These are phyloP conservation scores for Mortierella alpina DNA, from an alignment of 192 early-diverging fungal species.

Conservation along the genomic window DNA sequence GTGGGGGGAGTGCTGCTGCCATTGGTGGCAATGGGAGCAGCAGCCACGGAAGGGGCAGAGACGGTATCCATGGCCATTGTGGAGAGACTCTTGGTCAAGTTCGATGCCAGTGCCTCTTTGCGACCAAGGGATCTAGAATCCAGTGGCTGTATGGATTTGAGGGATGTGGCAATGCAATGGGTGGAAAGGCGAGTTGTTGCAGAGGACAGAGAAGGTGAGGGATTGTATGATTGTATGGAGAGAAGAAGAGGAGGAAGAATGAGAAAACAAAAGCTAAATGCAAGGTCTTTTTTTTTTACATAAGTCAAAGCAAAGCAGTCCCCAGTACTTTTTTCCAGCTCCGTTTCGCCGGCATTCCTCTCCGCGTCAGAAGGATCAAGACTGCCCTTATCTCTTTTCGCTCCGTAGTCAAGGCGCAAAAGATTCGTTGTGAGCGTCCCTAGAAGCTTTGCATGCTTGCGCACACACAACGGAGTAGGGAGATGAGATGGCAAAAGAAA, in stretches of 20 bases:
- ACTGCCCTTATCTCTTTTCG: too few relatives aligned
- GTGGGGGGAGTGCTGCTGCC: neutral
- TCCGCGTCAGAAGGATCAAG: too few relatives aligned
- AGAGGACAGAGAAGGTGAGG: neutral
- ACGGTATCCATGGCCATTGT: conserved; percentile 18
- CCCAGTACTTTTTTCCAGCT: too few relatives aligned
- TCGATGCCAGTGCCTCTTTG: conserved; percentile 8
- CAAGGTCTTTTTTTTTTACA: neutral
- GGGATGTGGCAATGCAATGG: neutral
- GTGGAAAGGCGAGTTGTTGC: neutral
- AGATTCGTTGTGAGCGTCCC: too few relatives aligned
- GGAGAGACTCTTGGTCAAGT: conserved; percentile 16
- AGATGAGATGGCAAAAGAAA: too few relatives aligned
- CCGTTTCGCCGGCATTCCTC: too few relatives aligned
- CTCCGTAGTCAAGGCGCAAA: too few relatives aligned
- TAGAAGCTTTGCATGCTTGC: too few relatives aligned
- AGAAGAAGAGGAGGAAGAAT: conserved; percentile 4
- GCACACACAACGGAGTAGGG: too few relatives aligned
- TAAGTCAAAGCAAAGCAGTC: too few relatives aligned
- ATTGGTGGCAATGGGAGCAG: neutral
- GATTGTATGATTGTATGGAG: neutral
- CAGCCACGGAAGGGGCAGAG: too few relatives aligned
- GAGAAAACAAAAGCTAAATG: neutral
- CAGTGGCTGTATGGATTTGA: neutral
- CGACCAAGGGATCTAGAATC: neutral